These are phyloP conservation scores for Fusarium marasasianum DNA, from an alignment of 2,329 filamentous ascomycete genomes.

Conservation along the genomic window DNA sequence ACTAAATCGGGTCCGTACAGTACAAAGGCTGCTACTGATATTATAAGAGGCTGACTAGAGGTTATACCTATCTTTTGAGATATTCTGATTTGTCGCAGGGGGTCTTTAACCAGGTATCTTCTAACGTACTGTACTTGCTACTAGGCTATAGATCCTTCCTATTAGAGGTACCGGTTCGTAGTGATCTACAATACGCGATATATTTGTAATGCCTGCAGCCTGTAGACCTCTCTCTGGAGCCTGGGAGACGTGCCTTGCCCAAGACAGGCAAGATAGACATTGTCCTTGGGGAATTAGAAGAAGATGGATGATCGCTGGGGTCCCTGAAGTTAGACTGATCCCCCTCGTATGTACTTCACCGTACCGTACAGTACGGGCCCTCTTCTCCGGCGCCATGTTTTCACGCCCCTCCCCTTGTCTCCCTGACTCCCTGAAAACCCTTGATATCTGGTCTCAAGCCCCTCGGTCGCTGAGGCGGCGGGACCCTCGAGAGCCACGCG, in stretches of 20 bases:
- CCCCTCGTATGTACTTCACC: neutral
- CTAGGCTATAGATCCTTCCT: too few relatives aligned
- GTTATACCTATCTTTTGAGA: too few relatives aligned
- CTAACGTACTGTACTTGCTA: too few relatives aligned
- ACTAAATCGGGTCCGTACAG: too few relatives aligned
- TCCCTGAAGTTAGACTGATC: constrained; percentile 9
- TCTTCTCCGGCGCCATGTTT: constrained; percentile 24
- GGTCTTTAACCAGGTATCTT: too few relatives aligned
- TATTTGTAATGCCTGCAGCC: too few relatives aligned
- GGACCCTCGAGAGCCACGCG: constrained; percentile 35
- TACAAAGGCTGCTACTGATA: too few relatives aligned
- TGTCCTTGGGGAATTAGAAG: neutral
- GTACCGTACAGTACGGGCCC: neutral
- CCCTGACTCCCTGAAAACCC: constrained; percentile 7
- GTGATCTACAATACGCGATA: too few relatives aligned
- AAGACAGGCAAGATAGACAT: neutral
- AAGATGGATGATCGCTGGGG: constrained; percentile 24
- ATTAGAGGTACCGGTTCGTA: too few relatives aligned
- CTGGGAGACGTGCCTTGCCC: neutral
- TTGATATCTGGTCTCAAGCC: constrained; percentile 23
- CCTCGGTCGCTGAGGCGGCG: constrained; percentile 13
- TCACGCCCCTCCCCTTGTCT: constrained; percentile 12
- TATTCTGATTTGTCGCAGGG: too few relatives aligned
- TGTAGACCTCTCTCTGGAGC: neutral
- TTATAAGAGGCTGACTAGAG: too few relatives aligned